Percentiles rank a stretch among this genome's conserved stretches.
These are phyloP conservation scores for Oropetium thomaeum DNA, from an alignment of 176 grass and related monocot genomes.

Conservation along the genomic window DNA sequence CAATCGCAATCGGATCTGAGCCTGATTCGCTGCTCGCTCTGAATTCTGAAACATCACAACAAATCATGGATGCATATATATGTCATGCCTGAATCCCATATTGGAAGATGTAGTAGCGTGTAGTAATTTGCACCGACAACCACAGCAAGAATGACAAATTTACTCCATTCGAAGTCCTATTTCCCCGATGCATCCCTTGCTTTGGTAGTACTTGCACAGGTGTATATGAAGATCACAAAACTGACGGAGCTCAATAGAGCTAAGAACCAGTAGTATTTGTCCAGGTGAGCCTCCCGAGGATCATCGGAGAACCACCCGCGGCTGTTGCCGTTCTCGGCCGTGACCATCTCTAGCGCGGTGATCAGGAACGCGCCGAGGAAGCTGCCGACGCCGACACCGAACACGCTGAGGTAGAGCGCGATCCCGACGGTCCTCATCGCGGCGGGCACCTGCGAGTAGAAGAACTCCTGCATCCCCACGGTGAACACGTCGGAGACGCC, in stretches of 20 bases:
- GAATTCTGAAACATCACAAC: no score
- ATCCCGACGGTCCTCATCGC: slow-evolving; percentile 81
- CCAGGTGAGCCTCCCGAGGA: slow-evolving; percentile 44
- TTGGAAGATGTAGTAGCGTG: no score
- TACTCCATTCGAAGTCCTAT: not conserved
- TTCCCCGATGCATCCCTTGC: slow-evolving; percentile 7
- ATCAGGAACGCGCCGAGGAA: slow-evolving; percentile 74
- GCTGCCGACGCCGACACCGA: slow-evolving; percentile 74
- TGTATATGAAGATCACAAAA: slow-evolving; percentile 46
- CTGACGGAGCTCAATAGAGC: slow-evolving; percentile 61
- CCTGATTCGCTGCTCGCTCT: no score
- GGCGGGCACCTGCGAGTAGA: slow-evolving; percentile 72
- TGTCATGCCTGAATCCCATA: no score
- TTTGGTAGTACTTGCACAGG: slow-evolving; percentile 48
- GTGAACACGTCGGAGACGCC: slow-evolving; percentile 80
- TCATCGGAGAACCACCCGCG: slow-evolving; percentile 81
- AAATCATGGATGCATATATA: no score
- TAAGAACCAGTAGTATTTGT: slow-evolving; percentile 79
- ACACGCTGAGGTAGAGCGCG: slow-evolving; percentile 79
- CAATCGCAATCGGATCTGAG: no score
- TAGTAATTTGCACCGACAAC: no score
- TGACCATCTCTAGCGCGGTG: slow-evolving; percentile 48
- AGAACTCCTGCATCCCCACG: slow-evolving; percentile 91
- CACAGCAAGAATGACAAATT: not conserved
- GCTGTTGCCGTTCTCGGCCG: slow-evolving; percentile 18